These are phyloP conservation scores for Fagopyrum tataricum DNA, from an alignment of 148 eudicot genomes.

Conservation along the genomic window DNA sequence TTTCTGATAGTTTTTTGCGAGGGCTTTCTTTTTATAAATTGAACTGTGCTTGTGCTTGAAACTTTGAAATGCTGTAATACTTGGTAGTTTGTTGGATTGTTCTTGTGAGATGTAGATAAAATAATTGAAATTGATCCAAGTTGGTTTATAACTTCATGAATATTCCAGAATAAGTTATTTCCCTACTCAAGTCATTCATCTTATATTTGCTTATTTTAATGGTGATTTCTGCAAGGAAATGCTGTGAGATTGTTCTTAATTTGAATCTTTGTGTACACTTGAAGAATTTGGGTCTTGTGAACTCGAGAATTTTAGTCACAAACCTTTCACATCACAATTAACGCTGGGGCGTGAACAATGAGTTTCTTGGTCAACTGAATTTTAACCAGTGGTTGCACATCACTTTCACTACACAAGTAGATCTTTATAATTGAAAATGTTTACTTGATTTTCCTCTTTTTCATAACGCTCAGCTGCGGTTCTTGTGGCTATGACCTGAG, in stretches of 20 bases:
- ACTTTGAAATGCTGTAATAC: background rate
- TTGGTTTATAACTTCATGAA: background rate
- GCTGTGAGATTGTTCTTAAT: background rate
- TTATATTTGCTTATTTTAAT: background rate
- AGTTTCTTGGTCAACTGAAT: background rate
- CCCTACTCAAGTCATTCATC: background rate
- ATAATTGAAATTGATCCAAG: background rate
- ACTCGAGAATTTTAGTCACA: background rate
- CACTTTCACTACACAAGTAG: background rate
- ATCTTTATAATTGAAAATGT: background rate
- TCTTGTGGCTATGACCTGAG: slow-evolving; percentile 72
- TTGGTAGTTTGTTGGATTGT: background rate
- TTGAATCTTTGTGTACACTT: background rate
- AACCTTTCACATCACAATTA: background rate
- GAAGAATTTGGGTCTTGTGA: background rate
- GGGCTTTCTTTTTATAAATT: background rate
- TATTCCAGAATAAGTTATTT: too few species aligned
- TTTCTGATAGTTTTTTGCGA: background rate
- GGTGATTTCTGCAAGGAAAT: background rate
- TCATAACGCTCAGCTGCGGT: slow-evolving; percentile 53
- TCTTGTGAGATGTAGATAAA: background rate
- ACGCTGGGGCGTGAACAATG: background rate
- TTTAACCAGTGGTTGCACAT: background rate
- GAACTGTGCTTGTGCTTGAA: background rate
- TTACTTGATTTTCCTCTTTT: background rate